phyloP scores from a whole-genome alignment of 139 green algal species.

The Chlamydomonas incerta region DNA sequence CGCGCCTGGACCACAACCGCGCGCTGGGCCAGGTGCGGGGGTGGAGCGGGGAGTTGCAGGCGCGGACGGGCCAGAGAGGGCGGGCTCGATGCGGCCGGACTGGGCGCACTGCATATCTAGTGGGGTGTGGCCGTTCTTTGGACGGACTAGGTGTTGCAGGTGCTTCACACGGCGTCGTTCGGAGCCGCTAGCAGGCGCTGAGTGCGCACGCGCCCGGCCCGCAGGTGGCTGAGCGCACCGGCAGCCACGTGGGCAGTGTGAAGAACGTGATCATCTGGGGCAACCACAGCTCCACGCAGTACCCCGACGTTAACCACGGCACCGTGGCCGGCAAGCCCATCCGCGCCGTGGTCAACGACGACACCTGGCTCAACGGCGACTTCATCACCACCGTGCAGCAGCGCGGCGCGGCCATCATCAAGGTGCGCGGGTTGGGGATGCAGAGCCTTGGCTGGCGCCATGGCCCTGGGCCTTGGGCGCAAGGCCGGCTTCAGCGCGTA shows the following conservation, averaged over 20 bases:
- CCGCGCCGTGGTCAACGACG: constrained; percentile 65
- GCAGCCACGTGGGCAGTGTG: constrained; percentile 78
- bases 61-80: background rate
- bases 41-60: background rate
- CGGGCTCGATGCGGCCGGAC: too few species aligned
- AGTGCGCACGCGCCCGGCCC: too few species aligned
- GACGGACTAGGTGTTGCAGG: too few species aligned
- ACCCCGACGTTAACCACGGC: constrained; percentile 95
- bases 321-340: constrained; percentile 84
- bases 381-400: constrained; percentile 95
- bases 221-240: constrained; percentile 80
- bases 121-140: too few species aligned
- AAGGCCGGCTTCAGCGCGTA: too few species aligned
- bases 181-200: too few species aligned
- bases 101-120: too few species aligned
- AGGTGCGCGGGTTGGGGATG: constrained; percentile 53
- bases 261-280: constrained; percentile 98
- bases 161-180: too few species aligned
- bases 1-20: constrained; percentile 96
- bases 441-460: too few species aligned
- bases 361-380: constrained; percentile 85
- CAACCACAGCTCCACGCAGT: constrained; percentile 96
- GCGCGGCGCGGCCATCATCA: constrained; percentile 95
- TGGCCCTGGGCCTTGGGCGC: too few species aligned
- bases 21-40: constrained; percentile 83